Evolutionary conservation across 768 basidiomycete species (phyloP).

Genomic region (Amyloporia xantha): DNA sequence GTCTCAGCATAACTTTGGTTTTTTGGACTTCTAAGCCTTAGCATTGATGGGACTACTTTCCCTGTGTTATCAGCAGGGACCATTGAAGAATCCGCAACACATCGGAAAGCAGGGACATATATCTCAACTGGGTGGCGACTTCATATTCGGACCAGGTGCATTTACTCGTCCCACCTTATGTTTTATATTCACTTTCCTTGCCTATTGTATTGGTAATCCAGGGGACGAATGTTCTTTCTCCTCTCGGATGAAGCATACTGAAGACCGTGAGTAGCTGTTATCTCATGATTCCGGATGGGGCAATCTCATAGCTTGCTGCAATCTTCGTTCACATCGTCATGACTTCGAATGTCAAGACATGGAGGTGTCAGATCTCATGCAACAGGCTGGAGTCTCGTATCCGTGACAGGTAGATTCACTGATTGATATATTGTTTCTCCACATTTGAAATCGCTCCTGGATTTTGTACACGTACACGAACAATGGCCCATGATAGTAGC

Average conservation of each 20-base stretch:
- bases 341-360: conserved; percentile 30
- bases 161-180: not conserved
- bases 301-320: no score
- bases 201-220: conserved; percentile 11
- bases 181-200: not conserved
- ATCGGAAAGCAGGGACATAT: conserved; percentile 59
- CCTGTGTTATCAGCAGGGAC: conserved; percentile 8
- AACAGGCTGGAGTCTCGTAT: conserved; percentile 4
- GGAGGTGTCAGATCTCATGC: conserved; percentile 44
- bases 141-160: conserved; percentile 52
- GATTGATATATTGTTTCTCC: not conserved
- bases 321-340: not conserved
- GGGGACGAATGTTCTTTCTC: conserved; percentile 44
- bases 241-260: conserved; percentile 53
- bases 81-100: conserved; percentile 34
- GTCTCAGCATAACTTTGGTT: not conserved
- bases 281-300: not conserved
- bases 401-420: not conserved
- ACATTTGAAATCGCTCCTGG: no score
- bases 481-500: no score
- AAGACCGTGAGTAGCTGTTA: conserved; percentile 37
- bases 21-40: not conserved
- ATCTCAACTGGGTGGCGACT: conserved; percentile 60
- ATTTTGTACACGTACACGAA: no score
- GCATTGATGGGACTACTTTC: not conserved